Evolutionary conservation across 495 filamentous ascomycete species (phyloP).

Genomic region (Articulospora tetracladia): DNA sequence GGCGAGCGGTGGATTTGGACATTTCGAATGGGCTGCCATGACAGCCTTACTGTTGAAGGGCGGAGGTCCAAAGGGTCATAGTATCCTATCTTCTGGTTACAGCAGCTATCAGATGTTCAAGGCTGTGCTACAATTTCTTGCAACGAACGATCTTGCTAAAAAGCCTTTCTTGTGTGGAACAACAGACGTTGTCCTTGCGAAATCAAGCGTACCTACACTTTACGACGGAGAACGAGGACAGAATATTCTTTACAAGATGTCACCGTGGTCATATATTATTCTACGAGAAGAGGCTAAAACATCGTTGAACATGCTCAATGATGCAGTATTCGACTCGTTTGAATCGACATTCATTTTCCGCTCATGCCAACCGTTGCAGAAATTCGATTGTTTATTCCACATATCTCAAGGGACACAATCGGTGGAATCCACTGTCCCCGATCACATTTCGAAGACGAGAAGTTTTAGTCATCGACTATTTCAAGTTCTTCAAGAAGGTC

Average conservation of each 20-base stretch:
- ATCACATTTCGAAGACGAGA: slow-evolving; percentile 22
- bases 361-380: slow-evolving; percentile 59
- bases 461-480: slow-evolving; percentile 40
- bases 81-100: slow-evolving; percentile 70
- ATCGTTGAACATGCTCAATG: slow-evolving; percentile 68
- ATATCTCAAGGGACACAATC: slow-evolving; percentile 16
- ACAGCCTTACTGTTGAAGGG: slow-evolving; percentile 78
- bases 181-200: slow-evolving; percentile 31
- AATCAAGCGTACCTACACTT: slow-evolving; percentile 39
- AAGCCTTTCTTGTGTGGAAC: slow-evolving; percentile 54
- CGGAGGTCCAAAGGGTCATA: slow-evolving; percentile 63
- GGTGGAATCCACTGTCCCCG: not conserved
- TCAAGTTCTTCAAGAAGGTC: slow-evolving; percentile 57
- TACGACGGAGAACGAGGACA: slow-evolving; percentile 68
- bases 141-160: slow-evolving; percentile 60
- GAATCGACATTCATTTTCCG: slow-evolving; percentile 76
- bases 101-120: slow-evolving; percentile 96
- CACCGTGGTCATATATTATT: slow-evolving; percentile 71
- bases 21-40: slow-evolving; percentile 82
- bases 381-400: slow-evolving; percentile 61
- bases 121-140: slow-evolving; percentile 78
- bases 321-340: slow-evolving; percentile 75
- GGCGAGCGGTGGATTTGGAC: slow-evolving; percentile 80
- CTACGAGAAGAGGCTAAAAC: slow-evolving; percentile 66
- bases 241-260: slow-evolving; percentile 92